Percentiles rank a stretch among this genome's conserved stretches.
Evolutionary conservation across 257 asterid genomes (phyloP).

Genomic region (Solanum chiquidenum): DNA sequence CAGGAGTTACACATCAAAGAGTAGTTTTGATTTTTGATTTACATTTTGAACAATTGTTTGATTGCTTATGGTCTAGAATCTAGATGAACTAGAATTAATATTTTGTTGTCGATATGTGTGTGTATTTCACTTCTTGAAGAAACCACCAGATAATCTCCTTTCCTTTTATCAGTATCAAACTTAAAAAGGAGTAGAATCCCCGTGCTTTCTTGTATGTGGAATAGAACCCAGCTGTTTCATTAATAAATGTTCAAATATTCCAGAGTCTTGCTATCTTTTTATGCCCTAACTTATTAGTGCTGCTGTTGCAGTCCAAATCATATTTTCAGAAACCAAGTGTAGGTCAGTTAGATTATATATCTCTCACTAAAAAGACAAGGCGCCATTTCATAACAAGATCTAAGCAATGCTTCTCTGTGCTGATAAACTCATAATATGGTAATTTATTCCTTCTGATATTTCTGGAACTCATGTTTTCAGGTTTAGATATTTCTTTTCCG

Average conservation of each 20-base stretch:
- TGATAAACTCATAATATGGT: not conserved
- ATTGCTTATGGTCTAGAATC: not conserved
- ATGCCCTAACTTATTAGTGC: not conserved
- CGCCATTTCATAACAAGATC: not conserved
- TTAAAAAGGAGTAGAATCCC: not conserved
- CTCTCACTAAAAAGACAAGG: not conserved
- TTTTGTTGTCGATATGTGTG: not conserved
- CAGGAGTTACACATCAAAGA: not conserved
- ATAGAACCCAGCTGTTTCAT: not conserved
- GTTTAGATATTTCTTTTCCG: not conserved
- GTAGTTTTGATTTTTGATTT: not conserved
- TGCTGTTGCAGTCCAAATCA: not conserved
- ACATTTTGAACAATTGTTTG: not conserved
- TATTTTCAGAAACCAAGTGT: not conserved
- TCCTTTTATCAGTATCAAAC: not conserved
- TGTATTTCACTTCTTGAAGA: not conserved
- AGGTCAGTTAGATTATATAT: not conserved
- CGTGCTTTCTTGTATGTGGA: not conserved
- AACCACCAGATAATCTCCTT: not conserved
- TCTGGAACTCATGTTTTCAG: not conserved
- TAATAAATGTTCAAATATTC: not conserved
- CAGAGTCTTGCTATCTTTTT: not conserved
- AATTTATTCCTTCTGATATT: not conserved
- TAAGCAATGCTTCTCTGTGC: not conserved
- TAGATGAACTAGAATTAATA: not conserved